Conservation (phyloP, 257 asterid species). For the Solanum neorickii region DNA sequence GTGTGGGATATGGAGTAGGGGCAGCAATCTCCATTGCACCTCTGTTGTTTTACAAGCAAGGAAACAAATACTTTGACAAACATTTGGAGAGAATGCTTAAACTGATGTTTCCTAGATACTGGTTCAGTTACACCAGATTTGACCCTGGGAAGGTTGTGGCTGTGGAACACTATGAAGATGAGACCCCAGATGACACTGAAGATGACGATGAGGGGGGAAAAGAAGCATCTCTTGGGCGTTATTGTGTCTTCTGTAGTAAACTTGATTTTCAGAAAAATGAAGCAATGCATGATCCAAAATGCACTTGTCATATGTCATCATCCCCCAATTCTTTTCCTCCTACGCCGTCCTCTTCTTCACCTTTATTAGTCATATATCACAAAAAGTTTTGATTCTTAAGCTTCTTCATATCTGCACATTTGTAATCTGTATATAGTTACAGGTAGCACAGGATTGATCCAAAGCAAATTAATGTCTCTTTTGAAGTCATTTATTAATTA, state of each 20-base stretch:
- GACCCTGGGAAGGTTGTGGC: constrained; percentile 33
- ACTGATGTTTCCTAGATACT: constrained; percentile 31
- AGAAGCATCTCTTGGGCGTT: constrained; percentile 25
- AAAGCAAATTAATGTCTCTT: not conserved
- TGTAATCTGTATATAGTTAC: constrained; percentile 24
- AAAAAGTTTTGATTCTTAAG: constrained; percentile 18
- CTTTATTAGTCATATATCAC: constrained; percentile 30
- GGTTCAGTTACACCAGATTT: constrained; percentile 39
- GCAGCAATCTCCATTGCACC: constrained; percentile 47
- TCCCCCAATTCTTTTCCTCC: constrained; percentile 28
- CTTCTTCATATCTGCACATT: not conserved
- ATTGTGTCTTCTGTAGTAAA: constrained; percentile 78
- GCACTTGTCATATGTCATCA: constrained; percentile 51
- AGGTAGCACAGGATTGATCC: not conserved
- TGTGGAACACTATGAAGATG: constrained; percentile 18
- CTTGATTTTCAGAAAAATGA: constrained; percentile 32
- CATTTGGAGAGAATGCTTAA: constrained; percentile 21
- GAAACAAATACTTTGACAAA: constrained; percentile 22
- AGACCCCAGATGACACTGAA: constrained; percentile 21
- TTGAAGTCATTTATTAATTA: not conserved
- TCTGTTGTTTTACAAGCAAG: constrained; percentile 31
- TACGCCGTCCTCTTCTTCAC: constrained; percentile 39
- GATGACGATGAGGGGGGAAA: constrained; percentile 16
- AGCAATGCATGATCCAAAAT: constrained; percentile 49
- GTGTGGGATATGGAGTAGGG: constrained; percentile 60